phyloP scores from a whole-genome alignment of 306 rosid genomes.

The Heteromeles arbutifolia region DNA sequence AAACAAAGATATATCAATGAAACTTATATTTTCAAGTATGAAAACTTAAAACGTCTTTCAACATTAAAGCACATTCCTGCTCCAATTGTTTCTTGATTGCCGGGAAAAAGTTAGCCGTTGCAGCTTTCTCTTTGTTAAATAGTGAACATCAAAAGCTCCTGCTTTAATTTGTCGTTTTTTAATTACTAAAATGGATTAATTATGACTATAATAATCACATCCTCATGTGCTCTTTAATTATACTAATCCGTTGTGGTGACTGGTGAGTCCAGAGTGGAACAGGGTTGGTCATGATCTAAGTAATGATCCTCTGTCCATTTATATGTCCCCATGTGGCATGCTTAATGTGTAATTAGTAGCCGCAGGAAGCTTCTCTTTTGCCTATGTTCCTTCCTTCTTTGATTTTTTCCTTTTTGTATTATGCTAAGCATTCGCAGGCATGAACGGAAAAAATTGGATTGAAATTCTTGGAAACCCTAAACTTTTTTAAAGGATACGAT shows the following conservation, averaged over 20 bases:
- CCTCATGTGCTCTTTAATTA: constrained; percentile 14
- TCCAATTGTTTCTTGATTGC: constrained; percentile 13
- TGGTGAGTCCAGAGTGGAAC: constrained; percentile 14
- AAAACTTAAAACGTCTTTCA: too few relatives aligned
- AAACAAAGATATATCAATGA: neutral
- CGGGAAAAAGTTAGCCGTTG: constrained; percentile 3
- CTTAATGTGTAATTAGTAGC: neutral
- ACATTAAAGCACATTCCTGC: neutral
- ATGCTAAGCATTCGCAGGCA: neutral
- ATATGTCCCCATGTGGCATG: constrained; percentile 30
- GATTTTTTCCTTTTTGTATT: neutral
- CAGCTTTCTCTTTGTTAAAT: neutral
- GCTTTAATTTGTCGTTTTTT: neutral
- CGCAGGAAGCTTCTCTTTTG: neutral
- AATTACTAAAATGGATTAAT: constrained; percentile 1
- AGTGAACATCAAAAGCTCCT: neutral
- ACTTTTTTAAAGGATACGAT: too few relatives aligned
- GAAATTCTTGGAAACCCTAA: constrained; percentile 16
- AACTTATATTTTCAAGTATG: too few relatives aligned
- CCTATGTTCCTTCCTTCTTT: constrained; percentile 1
- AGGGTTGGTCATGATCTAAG: neutral
- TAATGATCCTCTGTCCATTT: neutral
- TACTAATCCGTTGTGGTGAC: neutral
- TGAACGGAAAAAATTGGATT: constrained; percentile 33
- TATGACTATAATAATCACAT: constrained; percentile 4